These are phyloP conservation scores for Komagataella kurtzmanii DNA, from an alignment of 805 yeast species.

Conservation along the genomic window DNA sequence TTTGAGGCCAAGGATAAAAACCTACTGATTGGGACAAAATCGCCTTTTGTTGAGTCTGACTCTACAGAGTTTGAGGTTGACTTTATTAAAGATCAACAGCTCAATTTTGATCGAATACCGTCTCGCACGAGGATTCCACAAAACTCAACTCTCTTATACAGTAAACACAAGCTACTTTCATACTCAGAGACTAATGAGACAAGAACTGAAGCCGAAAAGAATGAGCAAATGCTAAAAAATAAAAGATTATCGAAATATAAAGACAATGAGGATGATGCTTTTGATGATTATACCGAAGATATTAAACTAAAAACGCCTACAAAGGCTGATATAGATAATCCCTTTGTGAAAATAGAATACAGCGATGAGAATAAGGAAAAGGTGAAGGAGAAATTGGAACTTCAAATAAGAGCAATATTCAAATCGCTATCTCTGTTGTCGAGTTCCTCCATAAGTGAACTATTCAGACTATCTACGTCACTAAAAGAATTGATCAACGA, in stretches of 20 bases:
- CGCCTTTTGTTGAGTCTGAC: constrained; percentile 1
- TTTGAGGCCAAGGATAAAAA: constrained; percentile 17
- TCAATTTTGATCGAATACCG: not conserved
- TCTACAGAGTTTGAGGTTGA: not conserved
- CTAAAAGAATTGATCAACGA: not conserved
- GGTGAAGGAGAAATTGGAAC: not conserved
- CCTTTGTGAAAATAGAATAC: not conserved
- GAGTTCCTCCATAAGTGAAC: not conserved
- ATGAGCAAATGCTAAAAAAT: not conserved
- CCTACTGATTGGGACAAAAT: not conserved
- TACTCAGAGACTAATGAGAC: not conserved
- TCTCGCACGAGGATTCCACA: not conserved
- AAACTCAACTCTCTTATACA: not conserved
- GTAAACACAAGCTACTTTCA: not conserved
- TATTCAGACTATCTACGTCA: not conserved
- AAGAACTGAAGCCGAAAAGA: not conserved
- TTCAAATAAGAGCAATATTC: not conserved
- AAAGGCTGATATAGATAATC: not conserved
- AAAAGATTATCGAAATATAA: not conserved
- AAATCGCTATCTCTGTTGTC: not conserved
- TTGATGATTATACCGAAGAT: not conserved
- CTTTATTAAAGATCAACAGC: not conserved
- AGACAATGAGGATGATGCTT: not conserved
- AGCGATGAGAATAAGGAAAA: not conserved
- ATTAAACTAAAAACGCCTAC: not conserved